These are phyloP conservation scores for Cicer pinnatifidum DNA, from an alignment of 306 rosid species.

Conservation along the genomic window DNA sequence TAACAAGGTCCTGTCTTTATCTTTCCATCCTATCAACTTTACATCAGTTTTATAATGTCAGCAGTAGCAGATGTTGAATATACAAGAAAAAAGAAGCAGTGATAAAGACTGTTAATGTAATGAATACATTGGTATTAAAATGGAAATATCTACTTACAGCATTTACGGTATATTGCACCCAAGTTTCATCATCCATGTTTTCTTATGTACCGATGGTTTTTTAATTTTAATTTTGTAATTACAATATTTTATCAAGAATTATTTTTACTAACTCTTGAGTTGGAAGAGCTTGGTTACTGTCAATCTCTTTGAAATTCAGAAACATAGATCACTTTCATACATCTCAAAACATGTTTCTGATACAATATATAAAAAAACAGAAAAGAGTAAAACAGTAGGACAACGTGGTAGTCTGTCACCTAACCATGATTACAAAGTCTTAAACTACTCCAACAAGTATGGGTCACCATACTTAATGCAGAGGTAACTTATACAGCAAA, in stretches of 20 bases:
- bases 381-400: no score
- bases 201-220: neutral
- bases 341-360: no score
- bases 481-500: no score
- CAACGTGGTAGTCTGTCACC: no score
- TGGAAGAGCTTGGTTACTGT: neutral
- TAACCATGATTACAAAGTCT: no score
- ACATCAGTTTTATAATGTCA: slow-evolving; percentile 42
- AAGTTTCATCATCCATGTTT: slow-evolving; percentile 23
- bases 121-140: slow-evolving; percentile 1
- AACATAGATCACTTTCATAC: no score
- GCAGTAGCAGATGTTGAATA: slow-evolving; percentile 30
- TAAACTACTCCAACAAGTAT: no score
- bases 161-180: neutral
- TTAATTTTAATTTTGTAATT: neutral
- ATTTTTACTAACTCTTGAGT: neutral
- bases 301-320: no score
- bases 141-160: neutral
- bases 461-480: no score
- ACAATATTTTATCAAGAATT: neutral
- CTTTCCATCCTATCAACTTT: slow-evolving; percentile 95
- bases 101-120: neutral
- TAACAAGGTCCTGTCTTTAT: slow-evolving; percentile 78
- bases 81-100: neutral
- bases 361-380: no score